These are phyloP conservation scores for Claviceps arundinis DNA, from an alignment of 2,329 filamentous ascomycete species.

Conservation along the genomic window DNA sequence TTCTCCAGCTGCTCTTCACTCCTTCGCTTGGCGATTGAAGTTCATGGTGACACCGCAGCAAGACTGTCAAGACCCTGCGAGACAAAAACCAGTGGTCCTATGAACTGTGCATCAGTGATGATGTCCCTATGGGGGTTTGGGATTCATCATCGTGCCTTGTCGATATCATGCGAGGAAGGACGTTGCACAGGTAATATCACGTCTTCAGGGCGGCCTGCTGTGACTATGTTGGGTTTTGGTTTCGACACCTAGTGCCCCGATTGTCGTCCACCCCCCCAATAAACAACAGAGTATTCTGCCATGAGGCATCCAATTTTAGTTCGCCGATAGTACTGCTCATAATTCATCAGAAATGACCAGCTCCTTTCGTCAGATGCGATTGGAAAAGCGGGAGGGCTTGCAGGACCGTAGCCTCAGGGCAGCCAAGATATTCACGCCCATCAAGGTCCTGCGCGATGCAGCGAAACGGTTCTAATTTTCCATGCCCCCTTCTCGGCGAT, in stretches of 20 bases:
- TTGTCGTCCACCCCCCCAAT: not conserved
- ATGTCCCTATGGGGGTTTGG: not conserved
- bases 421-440: not conserved
- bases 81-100: not conserved
- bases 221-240: not conserved
- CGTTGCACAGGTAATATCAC: not conserved
- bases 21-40: constrained; percentile 1
- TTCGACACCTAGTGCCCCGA: not conserved
- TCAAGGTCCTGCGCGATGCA: not conserved
- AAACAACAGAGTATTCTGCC: too few species aligned
- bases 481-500: not conserved
- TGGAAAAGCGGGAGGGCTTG: not conserved
- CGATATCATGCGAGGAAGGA: not conserved
- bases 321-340: too few species aligned
- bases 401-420: not conserved
- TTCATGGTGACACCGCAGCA: not conserved
- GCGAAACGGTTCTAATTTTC: not conserved
- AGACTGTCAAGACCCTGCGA: not conserved
- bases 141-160: not conserved
- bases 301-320: not conserved
- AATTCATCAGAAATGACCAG: too few species aligned
- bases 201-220: not conserved
- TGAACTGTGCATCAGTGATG: not conserved
- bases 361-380: not conserved
- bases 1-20: not conserved